Percentiles rank a stretch among this genome's conserved stretches.
Evolutionary conservation across 768 basidiomycete species (phyloP).

Genomic region (Hortiboletus flavorubellus): DNA sequence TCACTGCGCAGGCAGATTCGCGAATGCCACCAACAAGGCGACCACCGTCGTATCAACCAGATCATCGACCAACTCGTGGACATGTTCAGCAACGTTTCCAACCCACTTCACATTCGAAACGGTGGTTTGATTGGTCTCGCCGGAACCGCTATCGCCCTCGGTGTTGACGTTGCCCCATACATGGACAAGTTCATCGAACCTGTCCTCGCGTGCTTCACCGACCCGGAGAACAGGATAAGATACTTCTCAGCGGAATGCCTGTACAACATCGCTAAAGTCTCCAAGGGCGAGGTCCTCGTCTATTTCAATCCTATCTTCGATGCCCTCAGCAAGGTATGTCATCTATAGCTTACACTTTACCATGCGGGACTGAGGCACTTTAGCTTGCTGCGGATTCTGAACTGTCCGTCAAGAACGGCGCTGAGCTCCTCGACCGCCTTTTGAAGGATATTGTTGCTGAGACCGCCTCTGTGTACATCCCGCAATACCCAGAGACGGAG

Average conservation of each 20-base stretch:
- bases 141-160: slow-evolving; percentile 94
- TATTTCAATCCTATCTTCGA: slow-evolving; percentile 99
- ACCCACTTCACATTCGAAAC: slow-evolving; percentile 86
- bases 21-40: slow-evolving; percentile 79
- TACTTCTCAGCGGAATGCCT: slow-evolving; percentile 98
- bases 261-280: slow-evolving; percentile 97
- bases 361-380: slow-evolving; percentile 8
- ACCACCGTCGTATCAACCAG: slow-evolving; percentile 73
- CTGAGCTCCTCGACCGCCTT: slow-evolving; percentile 93
- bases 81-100: slow-evolving; percentile 81
- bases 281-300: slow-evolving; percentile 92
- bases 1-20: slow-evolving; percentile 65
- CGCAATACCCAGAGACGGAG: slow-evolving; percentile 80
- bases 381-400: slow-evolving; percentile 97
- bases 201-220: slow-evolving; percentile 87
- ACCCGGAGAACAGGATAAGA: slow-evolving; percentile 90
- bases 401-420: slow-evolving; percentile 95
- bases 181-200: slow-evolving; percentile 92
- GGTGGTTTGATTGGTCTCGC: slow-evolving; percentile 96
- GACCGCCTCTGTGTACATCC: slow-evolving; percentile 91
- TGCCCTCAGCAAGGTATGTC: slow-evolving; percentile 86
- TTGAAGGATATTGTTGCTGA: slow-evolving; percentile 98
- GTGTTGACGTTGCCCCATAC: slow-evolving; percentile 89
- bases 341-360: neutral
- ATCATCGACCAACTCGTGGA: slow-evolving; percentile 95